phyloP scores from a whole-genome alignment of 805 yeast genomes.

The Wickerhamomyces alni region DNA sequence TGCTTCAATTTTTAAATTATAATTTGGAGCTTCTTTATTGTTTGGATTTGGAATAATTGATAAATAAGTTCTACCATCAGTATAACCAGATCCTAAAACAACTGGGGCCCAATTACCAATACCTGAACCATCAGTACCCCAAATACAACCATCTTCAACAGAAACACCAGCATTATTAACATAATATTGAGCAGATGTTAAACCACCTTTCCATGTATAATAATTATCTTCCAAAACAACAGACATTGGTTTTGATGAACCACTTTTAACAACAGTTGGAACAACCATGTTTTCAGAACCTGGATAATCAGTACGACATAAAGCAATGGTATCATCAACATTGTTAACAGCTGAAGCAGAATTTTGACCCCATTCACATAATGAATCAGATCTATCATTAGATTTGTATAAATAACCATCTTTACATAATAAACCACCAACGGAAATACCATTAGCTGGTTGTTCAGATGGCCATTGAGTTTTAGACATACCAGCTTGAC shows the following conservation, averaged over 20 bases:
- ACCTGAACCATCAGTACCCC: conserved; percentile 79
- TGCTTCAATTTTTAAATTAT: conserved; percentile 73
- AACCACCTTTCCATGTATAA: conserved; percentile 75
- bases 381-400: conserved; percentile 53
- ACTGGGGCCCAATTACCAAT: conserved; percentile 99
- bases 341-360: conserved; percentile 65
- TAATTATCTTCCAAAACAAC: conserved; percentile 75
- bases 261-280: conserved; percentile 79
- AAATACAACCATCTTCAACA: conserved; percentile 84
- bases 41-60: conserved; percentile 95
- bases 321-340: conserved; percentile 62
- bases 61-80: conserved; percentile 62
- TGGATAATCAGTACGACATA: conserved; percentile 98
- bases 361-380: conserved; percentile 84
- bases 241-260: conserved; percentile 58
- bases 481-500: conserved; percentile 98
- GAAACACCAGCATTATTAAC: conserved; percentile 96
- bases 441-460: conserved; percentile 82
- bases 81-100: conserved; percentile 87
- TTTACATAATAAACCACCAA: conserved; percentile 88
- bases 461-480: conserved; percentile 93
- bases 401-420: conserved; percentile 78
- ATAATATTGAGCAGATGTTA: conserved; percentile 93
- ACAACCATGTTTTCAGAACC: conserved; percentile 98
- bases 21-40: conserved; percentile 63